These are phyloP conservation scores for Paragyromitra xinjiangensis DNA, from an alignment of 495 filamentous ascomycete genomes.

Conservation along the genomic window DNA sequence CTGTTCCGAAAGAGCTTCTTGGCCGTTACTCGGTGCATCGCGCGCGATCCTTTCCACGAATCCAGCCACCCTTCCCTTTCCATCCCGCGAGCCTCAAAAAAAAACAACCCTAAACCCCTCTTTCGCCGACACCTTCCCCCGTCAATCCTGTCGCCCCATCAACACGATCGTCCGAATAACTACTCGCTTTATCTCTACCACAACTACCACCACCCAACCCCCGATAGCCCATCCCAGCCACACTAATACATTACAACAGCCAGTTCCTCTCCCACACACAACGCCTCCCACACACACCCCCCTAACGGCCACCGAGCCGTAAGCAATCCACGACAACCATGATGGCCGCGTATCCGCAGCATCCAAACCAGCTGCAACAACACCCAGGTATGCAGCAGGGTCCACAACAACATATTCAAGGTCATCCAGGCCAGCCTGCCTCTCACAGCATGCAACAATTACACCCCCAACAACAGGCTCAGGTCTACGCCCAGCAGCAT, in stretches of 20 bases:
- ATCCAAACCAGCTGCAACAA: conserved; percentile 56
- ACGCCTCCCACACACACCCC: conserved; percentile 4
- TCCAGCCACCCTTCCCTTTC: conserved; percentile 46
- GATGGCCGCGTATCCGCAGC: conserved; percentile 54
- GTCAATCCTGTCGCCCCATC: conserved; percentile 41
- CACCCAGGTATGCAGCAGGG: conserved; percentile 56
- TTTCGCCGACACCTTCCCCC: conserved; percentile 28
- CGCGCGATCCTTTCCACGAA: conserved; percentile 47
- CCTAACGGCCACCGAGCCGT: conserved; percentile 48
- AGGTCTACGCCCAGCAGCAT: conserved; percentile 50
- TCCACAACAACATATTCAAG: conserved; percentile 57
- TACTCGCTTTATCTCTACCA: conserved; percentile 15
- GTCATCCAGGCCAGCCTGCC: conserved; percentile 55
- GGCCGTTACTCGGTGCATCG: conserved; percentile 55
- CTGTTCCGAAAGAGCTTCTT: conserved; percentile 40
- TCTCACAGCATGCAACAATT: conserved; percentile 54
- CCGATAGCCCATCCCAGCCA: conserved; percentile 24
- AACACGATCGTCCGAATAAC: conserved; percentile 47
- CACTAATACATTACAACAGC: conserved; percentile 19
- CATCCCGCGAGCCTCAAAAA: conserved; percentile 53
- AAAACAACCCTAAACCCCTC: conserved; percentile 57
- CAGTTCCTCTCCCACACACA: conserved; percentile 18
- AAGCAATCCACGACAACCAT: conserved; percentile 43
- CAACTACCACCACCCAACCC: conserved; percentile 3
- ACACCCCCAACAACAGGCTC: conserved; percentile 55